phyloP scores from a whole-genome alignment of 1,284 basidiomycete genomes.

The Termitomyces sp. region DNA sequence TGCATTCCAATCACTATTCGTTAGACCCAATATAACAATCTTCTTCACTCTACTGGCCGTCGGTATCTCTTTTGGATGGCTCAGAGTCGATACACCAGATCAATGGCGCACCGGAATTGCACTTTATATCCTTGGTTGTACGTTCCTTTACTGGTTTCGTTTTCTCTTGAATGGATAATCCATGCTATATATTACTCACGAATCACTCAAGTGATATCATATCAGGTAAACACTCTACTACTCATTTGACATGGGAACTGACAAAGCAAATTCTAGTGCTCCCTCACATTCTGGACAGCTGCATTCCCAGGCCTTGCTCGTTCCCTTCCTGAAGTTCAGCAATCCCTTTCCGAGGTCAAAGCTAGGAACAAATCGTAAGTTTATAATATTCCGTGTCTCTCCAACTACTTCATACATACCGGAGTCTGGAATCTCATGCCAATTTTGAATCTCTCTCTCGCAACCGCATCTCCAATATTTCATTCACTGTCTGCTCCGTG shows the following conservation, averaged over 20 bases:
- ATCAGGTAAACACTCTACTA: constrained; percentile 45
- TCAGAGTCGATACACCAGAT: constrained; percentile 61
- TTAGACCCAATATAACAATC: constrained; percentile 72
- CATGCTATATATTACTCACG: not conserved
- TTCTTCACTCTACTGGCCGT: constrained; percentile 68
- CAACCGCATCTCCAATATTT: constrained; percentile 77
- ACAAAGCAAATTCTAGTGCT: constrained; percentile 37
- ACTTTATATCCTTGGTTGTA: constrained; percentile 73
- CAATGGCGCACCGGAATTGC: constrained; percentile 68
- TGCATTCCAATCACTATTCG: not conserved
- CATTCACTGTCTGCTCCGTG: constrained; percentile 67
- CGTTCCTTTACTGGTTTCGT: constrained; percentile 22
- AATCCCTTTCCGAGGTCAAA: constrained; percentile 38
- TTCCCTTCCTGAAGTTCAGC: constrained; percentile 64
- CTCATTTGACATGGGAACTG: not conserved
- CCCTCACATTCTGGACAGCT: constrained; percentile 80
- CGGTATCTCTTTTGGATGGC: constrained; percentile 72
- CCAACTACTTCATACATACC: not conserved
- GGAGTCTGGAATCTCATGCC: constrained; percentile 54
- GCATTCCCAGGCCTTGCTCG: constrained; percentile 77
- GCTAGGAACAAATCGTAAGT: constrained; percentile 43
- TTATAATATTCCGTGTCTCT: not conserved
- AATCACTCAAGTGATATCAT: constrained; percentile 56
- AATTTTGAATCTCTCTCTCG: constrained; percentile 61
- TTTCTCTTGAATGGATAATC: too few relatives aligned